Base-by-base conservation (phyloP, 2,329 filamentous ascomycete genomes). In the Calonectria pseudoreteaudii region DNA sequence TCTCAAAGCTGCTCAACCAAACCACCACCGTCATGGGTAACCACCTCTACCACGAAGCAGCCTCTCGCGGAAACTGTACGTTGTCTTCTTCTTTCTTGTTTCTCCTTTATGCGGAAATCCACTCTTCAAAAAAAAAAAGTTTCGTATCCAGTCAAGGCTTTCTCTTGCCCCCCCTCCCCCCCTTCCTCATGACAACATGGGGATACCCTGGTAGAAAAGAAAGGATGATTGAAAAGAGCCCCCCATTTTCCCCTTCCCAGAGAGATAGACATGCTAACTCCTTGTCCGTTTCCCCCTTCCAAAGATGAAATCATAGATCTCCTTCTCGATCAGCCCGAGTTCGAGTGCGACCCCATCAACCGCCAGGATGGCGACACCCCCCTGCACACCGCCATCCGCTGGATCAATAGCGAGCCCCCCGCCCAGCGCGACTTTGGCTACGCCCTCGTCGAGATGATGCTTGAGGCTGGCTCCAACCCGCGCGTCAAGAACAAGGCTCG, bases 11-110 rank as follows among this genome's bases (percentile, higher is more conserved):
- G 78, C 92, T 99, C 83, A 99, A 99, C 88, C 90, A 91, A 62
- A 94, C 96, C 66, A 94, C 91, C 58, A 95, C 97, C 80, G 92
- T 95, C 14, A 89, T 98, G 86, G 97, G 97, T 66, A 96, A 96
- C 85, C 92, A 96, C 82, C 92, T 96, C 38, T 92, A 98, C 83
- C 97, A 98, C 85, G 92, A 98, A 79, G 97, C 96, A 65, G 96
- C 96, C 38, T 89, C 91, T 36, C 93, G 92, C 77, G 97, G 97
- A 80, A 95, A 95, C 86, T 98, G 94, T 96, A 88, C 79, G 93
- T 89, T n/a, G 38, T n/a, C 49, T 23, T 28, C 68, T 60, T 47
- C 38, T 34, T 65, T 47, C 30, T 66, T 53, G 34, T 36, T 41
- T 20, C 65, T 52, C 41, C 52, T 47, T 65, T 67, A n/a, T 34